Percentiles rank a stretch among this genome's conserved stretches.
phyloP scores from a whole-genome alignment of 371 early-diverging fungal genomes.

The Mucor lusitanicus region DNA sequence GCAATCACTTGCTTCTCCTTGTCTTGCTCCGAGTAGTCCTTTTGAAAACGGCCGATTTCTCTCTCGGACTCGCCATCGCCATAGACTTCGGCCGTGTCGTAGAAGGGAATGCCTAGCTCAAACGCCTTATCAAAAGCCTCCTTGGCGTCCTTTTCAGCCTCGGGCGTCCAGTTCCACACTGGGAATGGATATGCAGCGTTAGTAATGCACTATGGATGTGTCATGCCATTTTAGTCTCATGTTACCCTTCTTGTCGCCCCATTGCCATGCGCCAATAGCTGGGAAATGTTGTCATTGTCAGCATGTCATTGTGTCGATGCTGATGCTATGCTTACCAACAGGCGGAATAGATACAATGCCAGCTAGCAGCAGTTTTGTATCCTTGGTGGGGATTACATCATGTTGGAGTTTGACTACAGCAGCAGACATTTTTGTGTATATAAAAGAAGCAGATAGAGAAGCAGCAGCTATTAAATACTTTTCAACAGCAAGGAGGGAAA shows the following conservation, averaged over 20 bases:
- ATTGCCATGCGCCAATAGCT: constrained; percentile 61
- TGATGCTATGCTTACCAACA: constrained; percentile 31
- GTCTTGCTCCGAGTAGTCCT: constrained; percentile 24
- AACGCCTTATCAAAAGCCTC: constrained; percentile 40
- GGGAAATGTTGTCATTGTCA: not conserved
- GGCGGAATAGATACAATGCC: constrained; percentile 49
- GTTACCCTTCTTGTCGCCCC: constrained; percentile 50
- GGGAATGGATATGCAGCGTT: not conserved
- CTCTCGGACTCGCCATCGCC: constrained; percentile 59
- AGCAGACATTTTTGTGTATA: not conserved
- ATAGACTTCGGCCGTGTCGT: constrained; percentile 58
- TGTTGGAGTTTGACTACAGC: constrained; percentile 19
- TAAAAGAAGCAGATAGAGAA: not conserved
- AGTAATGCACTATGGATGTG: not conserved
- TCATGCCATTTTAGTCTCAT: not conserved
- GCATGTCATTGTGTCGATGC: not conserved
- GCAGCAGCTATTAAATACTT: not conserved
- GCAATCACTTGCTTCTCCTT: constrained; percentile 42
- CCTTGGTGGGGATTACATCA: constrained; percentile 42
- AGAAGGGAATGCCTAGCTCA: constrained; percentile 38
- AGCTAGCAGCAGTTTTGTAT: constrained; percentile 47
- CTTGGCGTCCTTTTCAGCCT: constrained; percentile 39
- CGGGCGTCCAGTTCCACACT: constrained; percentile 45
- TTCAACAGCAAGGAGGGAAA: not conserved
- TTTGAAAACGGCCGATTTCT: constrained; percentile 40